Evolutionary conservation across 495 filamentous ascomycete genomes (phyloP).

Genomic region (Neurospora terricola): DNA sequence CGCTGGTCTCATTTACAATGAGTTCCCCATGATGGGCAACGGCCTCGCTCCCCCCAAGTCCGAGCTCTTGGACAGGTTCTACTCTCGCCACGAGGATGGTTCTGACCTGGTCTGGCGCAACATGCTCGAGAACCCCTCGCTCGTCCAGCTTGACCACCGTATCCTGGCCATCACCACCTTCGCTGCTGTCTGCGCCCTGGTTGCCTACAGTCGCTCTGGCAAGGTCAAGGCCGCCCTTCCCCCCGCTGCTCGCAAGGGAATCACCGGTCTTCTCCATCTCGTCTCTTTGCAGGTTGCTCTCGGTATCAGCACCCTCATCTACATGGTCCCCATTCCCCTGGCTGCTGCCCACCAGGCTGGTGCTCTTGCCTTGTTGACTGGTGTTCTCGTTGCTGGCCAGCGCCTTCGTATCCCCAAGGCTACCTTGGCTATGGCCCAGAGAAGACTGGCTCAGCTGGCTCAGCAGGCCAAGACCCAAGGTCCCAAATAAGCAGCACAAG

Average conservation of each 20-base stretch:
- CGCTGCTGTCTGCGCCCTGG: constrained; percentile 64
- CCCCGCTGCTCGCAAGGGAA: constrained; percentile 52
- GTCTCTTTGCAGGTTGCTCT: constrained; percentile 72
- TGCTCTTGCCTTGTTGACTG: constrained; percentile 72
- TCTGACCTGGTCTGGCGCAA: constrained; percentile 92
- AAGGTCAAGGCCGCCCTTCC: constrained; percentile 56
- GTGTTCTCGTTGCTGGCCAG: constrained; percentile 62
- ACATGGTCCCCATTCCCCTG: constrained; percentile 80
- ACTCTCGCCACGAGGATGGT: constrained; percentile 63
- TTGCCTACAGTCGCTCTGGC: constrained; percentile 62
- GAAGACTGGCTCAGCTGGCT: constrained; percentile 16
- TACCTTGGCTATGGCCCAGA: constrained; percentile 35
- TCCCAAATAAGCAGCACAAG: background rate
- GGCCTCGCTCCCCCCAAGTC: constrained; percentile 68
- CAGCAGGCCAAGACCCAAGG: background rate
- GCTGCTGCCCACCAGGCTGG: constrained; percentile 93
- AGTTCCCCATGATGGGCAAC: constrained; percentile 90
- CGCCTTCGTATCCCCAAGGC: constrained; percentile 41
- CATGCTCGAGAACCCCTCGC: constrained; percentile 88
- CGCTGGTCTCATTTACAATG: constrained; percentile 94
- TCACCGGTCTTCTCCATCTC: constrained; percentile 74
- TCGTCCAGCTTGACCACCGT: constrained; percentile 93
- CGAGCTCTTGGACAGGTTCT: constrained; percentile 78
- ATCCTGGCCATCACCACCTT: constrained; percentile 85
- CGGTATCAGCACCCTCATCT: constrained; percentile 82